Evolutionary conservation across 306 rosid genomes (phyloP).

Genomic region (Dryas alaskensis): DNA sequence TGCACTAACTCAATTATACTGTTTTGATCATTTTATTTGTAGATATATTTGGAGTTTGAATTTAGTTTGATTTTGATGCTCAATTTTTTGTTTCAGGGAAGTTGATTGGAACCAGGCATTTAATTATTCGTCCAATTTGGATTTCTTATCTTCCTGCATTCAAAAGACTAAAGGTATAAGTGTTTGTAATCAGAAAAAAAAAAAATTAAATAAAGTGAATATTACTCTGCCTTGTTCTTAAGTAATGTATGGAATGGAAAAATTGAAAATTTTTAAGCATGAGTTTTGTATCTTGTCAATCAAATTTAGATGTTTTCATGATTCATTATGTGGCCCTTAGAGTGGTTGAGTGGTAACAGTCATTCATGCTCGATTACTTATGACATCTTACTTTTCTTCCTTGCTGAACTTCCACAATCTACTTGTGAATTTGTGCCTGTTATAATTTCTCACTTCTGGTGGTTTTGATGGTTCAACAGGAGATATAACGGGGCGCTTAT

Average conservation of each 20-base stretch:
- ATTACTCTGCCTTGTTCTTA: not conserved
- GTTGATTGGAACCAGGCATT: constrained; percentile 90
- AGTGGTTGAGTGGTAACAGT: constrained; percentile 2
- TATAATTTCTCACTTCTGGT: constrained; percentile 13
- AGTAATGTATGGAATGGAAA: not conserved
- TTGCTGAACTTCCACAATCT: not conserved
- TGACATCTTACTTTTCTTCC: no score
- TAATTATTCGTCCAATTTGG: constrained; percentile 71
- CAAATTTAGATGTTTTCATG: constrained; percentile 11
- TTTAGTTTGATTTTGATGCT: constrained; percentile 17
- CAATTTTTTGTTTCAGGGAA: constrained; percentile 53
- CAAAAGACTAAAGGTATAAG: constrained; percentile 63
- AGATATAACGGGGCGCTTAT: constrained; percentile 65
- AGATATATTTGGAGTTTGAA: not conserved
- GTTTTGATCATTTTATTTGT: not conserved
- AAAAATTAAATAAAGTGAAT: not conserved
- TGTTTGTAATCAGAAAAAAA: constrained; percentile 18
- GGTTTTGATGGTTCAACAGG: constrained; percentile 49
- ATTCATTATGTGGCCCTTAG: not conserved
- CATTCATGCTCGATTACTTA: not conserved
- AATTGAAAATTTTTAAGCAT: not conserved
- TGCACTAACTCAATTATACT: not conserved
- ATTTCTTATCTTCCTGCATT: constrained; percentile 79
- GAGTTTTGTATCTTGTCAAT: constrained; percentile 4
- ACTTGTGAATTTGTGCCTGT: not conserved